Base-by-base conservation (phyloP, 352 stramenopile species). In the Phytophthora foliorum region DNA sequence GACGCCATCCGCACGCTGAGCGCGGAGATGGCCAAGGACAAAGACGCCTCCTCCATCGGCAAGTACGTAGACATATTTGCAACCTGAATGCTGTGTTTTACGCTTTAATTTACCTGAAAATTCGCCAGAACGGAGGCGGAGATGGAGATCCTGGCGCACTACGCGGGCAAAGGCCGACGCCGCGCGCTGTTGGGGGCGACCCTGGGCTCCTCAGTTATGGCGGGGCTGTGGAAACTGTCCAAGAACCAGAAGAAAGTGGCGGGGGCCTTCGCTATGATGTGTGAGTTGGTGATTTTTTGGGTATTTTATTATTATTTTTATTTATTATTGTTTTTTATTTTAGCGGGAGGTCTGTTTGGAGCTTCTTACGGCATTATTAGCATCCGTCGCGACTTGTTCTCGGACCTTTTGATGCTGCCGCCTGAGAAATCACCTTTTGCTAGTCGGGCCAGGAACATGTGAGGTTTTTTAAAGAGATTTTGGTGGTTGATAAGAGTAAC, bases 361-460 rank as follows among this genome's bases (percentile, higher is more conserved):
- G 81, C 82, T 57, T 88, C 82, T 9, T 92, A 92, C 38, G 84
- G 86, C 7, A 74, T 91, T 17, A 71, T 92, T 46, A 91, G 78
- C 48, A 88, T 94, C 56, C 87, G 87, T 51, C 75, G 75, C 11
- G 74, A 87, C 16, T 67, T 93, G 36, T 91, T 94, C 44, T 72
- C 78, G 34, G 84, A 94, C 55, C 71, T 94, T 4, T 69, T 94
- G 41, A 80, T 80, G 58, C 65, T 94, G 16, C 84, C 87, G 16
- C 67, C 74, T 9, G 84, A 93, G 4, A 76, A 86, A 46, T 94
- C 87, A 13, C 83, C 80, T 4, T 93, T 94, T 65, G 84, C 87
- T 0, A 53, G 45, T 38, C 72, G 70, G n/a, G 77, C 82, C 2
- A 78, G 81, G 25, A 59, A 64, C 59, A 83, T 91, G 84, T 89